A percentile compares a stretch with the other conserved stretches of the same genome.
phyloP scores from a whole-genome alignment of 2,329 filamentous ascomycete species.

The Colletotrichum gigasporum region DNA sequence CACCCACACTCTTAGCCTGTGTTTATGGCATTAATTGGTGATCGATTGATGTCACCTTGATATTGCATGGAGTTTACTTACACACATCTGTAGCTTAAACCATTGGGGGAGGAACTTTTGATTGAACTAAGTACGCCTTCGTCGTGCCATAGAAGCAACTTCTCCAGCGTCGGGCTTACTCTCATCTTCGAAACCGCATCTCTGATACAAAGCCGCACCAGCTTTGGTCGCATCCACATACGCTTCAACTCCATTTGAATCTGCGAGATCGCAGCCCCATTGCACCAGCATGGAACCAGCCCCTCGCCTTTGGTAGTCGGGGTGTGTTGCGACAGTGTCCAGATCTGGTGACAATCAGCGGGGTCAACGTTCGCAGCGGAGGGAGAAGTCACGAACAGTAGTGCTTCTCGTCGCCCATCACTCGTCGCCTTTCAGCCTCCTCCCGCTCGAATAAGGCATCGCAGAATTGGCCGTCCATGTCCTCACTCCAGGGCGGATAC shows the following conservation, averaged over 20 bases:
- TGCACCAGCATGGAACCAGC: conserved; percentile 36
- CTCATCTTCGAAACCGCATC: conserved; percentile 21
- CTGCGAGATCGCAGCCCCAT: conserved; percentile 37
- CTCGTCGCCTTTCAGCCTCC: neutral
- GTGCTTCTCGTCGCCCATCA: conserved; percentile 14
- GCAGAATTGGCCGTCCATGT: conserved; percentile 10
- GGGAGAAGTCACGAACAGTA: too few species aligned
- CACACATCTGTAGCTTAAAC: too few species aligned
- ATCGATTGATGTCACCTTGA: too few species aligned
- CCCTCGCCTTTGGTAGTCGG: conserved; percentile 38
- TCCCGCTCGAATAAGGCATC: conserved; percentile 3
- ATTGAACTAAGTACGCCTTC: too few species aligned
- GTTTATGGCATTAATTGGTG: too few species aligned
- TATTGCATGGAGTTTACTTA: too few species aligned
- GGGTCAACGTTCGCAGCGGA: too few species aligned
- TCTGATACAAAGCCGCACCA: conserved; percentile 9
- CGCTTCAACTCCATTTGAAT: conserved; percentile 31
- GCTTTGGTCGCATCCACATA: conserved; percentile 37
- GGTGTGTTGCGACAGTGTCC: conserved; percentile 38
- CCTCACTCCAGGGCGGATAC: conserved; percentile 19
- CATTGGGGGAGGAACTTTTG: too few species aligned
- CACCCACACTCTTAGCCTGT: too few species aligned
- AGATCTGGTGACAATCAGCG: conserved; percentile 26
- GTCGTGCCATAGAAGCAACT: neutral
- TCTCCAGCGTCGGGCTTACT: neutral